phyloP scores from a whole-genome alignment of 2,329 filamentous ascomycete genomes.

The Zalaria sp. region DNA sequence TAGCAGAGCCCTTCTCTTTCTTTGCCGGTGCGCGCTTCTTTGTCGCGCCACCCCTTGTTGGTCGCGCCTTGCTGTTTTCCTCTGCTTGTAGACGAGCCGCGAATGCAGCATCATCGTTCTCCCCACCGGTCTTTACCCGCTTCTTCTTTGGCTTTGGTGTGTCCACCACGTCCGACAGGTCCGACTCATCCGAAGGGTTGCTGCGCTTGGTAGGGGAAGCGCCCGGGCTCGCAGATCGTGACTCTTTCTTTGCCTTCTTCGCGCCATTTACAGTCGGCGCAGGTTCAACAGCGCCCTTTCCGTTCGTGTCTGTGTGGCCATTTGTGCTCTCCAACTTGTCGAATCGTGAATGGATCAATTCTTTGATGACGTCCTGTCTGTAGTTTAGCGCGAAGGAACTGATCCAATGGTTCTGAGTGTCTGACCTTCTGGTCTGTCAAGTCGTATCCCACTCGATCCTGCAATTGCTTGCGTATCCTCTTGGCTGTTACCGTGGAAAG shows the following conservation, averaged over 20 bases:
- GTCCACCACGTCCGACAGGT: constrained; percentile 24
- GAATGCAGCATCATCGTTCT: constrained; percentile 72
- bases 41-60: constrained; percentile 59
- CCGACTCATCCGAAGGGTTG: constrained; percentile 19
- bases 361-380: constrained; percentile 27
- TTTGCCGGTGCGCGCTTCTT: constrained; percentile 43
- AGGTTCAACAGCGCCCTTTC: constrained; percentile 16
- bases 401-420: background rate
- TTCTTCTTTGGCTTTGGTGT: constrained; percentile 32
- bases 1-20: constrained; percentile 43
- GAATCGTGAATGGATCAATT: constrained; percentile 35
- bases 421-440: constrained; percentile 47
- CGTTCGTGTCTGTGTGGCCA: constrained; percentile 12
- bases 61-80: constrained; percentile 51
- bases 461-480: constrained; percentile 48
- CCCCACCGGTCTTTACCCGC: constrained; percentile 48
- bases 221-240: constrained; percentile 7
- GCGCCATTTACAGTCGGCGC: constrained; percentile 23
- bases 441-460: constrained; percentile 46
- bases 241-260: constrained; percentile 8
- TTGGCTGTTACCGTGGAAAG: constrained; percentile 52
- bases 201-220: constrained; percentile 26
- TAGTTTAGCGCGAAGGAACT: background rate
- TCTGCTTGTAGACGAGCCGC: constrained; percentile 85
- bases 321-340: constrained; percentile 28